These are phyloP conservation scores for Yamadazyma paraphyllophila DNA, from an alignment of 805 yeast genomes.

Conservation along the genomic window DNA sequence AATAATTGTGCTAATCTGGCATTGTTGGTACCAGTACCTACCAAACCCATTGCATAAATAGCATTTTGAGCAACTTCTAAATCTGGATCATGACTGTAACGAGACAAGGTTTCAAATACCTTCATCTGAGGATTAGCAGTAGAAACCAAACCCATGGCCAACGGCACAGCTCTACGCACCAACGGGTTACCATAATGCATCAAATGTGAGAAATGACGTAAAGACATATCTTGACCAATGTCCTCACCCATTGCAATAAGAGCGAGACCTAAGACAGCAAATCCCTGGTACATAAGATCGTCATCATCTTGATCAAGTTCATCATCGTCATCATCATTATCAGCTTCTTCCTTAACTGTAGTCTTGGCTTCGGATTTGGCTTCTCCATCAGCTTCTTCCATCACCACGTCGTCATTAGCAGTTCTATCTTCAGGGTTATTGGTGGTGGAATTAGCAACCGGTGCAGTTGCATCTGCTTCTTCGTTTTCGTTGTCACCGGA, in stretches of 20 bases:
- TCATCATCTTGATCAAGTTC: conserved; percentile 36
- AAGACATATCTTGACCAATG: conserved; percentile 94
- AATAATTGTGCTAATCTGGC: conserved; percentile 95
- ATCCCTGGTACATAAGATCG: conserved; percentile 69
- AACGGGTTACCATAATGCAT: conserved; percentile 96
- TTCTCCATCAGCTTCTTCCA: conserved; percentile 25
- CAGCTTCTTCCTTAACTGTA: conserved; percentile 20
- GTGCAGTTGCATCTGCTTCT: conserved; percentile 21
- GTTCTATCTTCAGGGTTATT: conserved; percentile 8
- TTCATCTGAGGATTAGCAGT: conserved; percentile 95
- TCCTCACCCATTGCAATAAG: conserved; percentile 96
- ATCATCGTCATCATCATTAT: conserved; percentile 30
- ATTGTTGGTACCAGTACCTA: conserved; percentile 98
- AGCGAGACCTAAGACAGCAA: conserved; percentile 93
- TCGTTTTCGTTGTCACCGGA: conserved; percentile 29
- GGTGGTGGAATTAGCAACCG: conserved; percentile 21
- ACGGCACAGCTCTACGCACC: conserved; percentile 90
- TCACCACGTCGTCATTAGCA: conserved; percentile 23
- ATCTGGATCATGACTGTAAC: conserved; percentile 95
- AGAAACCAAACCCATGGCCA: conserved; percentile 95
- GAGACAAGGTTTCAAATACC: conserved; percentile 91
- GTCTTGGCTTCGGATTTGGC: conserved; percentile 16
- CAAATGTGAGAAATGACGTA: conserved; percentile 94
- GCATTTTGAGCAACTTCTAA: conserved; percentile 92
- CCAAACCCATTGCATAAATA: conserved; percentile 94